A percentile compares a stretch with the other conserved stretches of the same genome.
Conservation (phyloP, 78 protist species). For the Polysphondylium violaceum region DNA sequence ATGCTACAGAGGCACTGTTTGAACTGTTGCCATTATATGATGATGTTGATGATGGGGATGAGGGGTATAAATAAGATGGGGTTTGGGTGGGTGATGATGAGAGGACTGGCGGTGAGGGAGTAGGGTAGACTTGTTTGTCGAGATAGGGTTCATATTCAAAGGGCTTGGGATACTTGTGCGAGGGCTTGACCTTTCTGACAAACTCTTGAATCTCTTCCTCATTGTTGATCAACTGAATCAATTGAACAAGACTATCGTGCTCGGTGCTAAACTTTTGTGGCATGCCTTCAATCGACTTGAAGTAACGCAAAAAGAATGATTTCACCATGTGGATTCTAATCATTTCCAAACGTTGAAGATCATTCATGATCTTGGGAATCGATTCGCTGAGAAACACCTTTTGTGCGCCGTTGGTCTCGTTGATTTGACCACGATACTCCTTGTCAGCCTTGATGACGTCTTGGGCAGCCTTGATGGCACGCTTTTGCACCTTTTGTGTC, state of each 20-base stretch:
- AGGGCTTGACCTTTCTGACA: slow-evolving; percentile 20
- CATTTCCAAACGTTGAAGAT: slow-evolving; percentile 44
- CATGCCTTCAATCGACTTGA: slow-evolving; percentile 13
- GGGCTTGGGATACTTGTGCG: slow-evolving; percentile 13
- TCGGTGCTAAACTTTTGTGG: neutral
- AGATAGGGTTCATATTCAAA: slow-evolving; percentile 46
- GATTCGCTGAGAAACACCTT: neutral
- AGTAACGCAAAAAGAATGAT: slow-evolving; percentile 24
- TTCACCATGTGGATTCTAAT: slow-evolving; percentile 44
- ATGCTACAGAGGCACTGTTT: neutral
- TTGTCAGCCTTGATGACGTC: slow-evolving; percentile 63
- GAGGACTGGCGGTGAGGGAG: neutral
- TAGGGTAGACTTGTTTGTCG: neutral
- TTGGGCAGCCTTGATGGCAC: slow-evolving; percentile 56
- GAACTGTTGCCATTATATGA: neutral
- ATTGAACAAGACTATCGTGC: neutral
- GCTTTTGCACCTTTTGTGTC: slow-evolving; percentile 47
- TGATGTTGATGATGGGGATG: neutral
- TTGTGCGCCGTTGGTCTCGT: slow-evolving; percentile 42
- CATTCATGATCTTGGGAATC: slow-evolving; percentile 54
- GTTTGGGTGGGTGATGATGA: neutral
- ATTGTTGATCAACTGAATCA: slow-evolving; percentile 7
- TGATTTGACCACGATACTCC: slow-evolving; percentile 38
- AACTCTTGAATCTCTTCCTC: slow-evolving; percentile 49
- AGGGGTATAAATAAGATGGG: neutral